phyloP scores from a whole-genome alignment of 2,329 filamentous ascomycete genomes.

The Colletotrichum sojae region DNA sequence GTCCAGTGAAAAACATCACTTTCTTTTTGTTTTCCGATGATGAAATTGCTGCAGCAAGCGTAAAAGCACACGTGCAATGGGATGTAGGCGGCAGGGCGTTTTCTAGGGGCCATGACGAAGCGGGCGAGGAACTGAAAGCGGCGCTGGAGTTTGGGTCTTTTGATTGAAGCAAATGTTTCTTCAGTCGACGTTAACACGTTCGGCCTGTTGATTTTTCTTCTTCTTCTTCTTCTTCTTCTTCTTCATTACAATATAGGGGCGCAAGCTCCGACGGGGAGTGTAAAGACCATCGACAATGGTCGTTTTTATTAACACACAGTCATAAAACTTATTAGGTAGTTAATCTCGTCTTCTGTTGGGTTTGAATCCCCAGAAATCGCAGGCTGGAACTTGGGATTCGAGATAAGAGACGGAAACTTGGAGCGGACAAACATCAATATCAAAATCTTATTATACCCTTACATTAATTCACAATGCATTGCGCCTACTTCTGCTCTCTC shows the following conservation, averaged over 20 bases:
- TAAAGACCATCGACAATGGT: background rate
- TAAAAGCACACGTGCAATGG: constrained; percentile 9
- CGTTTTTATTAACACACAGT: constrained; percentile 12
- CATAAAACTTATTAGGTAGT: constrained; percentile 16
- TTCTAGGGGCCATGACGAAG: background rate
- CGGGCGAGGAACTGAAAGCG: background rate
- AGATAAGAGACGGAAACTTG: constrained; percentile 25
- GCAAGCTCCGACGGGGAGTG: constrained; percentile 17
- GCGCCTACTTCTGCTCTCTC: background rate
- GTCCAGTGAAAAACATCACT: background rate
- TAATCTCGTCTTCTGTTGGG: constrained; percentile 30
- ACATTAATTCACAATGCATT: background rate
- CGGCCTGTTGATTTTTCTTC: background rate
- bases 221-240: constrained; percentile 4
- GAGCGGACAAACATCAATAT: constrained; percentile 30
- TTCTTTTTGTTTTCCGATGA: constrained; percentile 47
- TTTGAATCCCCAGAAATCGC: constrained; percentile 27
- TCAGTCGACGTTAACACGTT: too few species aligned
- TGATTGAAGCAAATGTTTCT: background rate
- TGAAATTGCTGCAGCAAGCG: constrained; percentile 4
- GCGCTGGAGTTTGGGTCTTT: constrained; percentile 1
- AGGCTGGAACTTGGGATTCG: constrained; percentile 34
- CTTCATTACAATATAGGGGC: constrained; percentile 21
- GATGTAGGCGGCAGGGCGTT: constrained; percentile 18
- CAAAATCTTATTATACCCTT: background rate